phyloP scores from a whole-genome alignment of 176 grass and related monocot species.

The Themeda triandra region DNA sequence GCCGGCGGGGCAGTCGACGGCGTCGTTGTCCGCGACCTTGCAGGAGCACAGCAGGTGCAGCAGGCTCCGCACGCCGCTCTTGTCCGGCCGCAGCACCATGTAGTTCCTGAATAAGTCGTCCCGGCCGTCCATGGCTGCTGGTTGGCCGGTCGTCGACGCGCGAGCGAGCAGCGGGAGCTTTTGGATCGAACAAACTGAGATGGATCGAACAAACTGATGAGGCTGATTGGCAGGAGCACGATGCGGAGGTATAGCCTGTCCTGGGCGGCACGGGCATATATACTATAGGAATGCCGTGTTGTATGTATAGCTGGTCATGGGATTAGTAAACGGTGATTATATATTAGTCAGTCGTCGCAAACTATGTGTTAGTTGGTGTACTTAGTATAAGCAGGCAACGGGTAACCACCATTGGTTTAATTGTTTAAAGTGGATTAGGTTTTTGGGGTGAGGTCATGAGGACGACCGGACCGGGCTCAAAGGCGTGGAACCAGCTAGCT shows the following conservation, averaged over 20 bases:
- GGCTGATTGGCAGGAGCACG: neutral
- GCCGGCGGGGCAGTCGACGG: slow-evolving; percentile 37
- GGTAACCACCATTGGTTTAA: neutral
- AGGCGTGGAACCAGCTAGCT: neutral
- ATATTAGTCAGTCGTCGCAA: neutral
- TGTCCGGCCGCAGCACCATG: slow-evolving; percentile 62
- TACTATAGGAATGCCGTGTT: neutral
- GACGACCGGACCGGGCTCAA: neutral
- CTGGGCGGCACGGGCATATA: neutral
- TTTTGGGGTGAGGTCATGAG: neutral
- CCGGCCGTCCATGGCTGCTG: slow-evolving; percentile 25
- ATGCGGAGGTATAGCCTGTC: neutral
- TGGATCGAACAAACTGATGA: no score
- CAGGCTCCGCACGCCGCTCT: slow-evolving; percentile 44
- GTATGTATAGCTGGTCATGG: neutral
- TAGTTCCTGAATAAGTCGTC: slow-evolving; percentile 38
- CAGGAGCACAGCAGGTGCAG: slow-evolving; percentile 49
- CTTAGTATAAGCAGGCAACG: neutral
- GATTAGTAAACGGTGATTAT: slow-evolving; percentile 3
- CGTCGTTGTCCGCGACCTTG: slow-evolving; percentile 41
- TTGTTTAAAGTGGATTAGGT: neutral
- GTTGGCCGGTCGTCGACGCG: neutral
- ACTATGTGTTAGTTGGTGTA: neutral
- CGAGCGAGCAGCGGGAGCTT: neutral
- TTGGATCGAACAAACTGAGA: neutral